Evolutionary conservation across 176 grass and related monocot species (phyloP), one percentile per base, ranked within the genome.

Genomic region (Miscanthus lutarioriparius): DNA sequence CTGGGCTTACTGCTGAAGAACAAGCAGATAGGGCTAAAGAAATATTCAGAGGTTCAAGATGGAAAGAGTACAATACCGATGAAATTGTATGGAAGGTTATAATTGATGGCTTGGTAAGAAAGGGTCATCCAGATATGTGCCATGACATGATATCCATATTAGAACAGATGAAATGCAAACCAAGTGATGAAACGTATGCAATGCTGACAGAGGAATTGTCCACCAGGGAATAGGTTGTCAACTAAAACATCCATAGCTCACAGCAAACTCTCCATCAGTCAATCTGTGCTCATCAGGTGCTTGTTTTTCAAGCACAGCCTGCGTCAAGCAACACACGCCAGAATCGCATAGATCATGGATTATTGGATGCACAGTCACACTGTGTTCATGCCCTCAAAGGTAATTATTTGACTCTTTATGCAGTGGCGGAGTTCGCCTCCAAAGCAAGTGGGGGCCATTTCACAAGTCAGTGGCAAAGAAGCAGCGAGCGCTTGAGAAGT

Each of bases 61-160:
- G 64, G 61, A 63, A 81, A 58, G 76, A 86, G 32, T 94, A 94
- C 54, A 94, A 85, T 74, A 63, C 70, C 58, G 92, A 94, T 87
- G 92, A 94, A 83, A 64, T 94, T 84, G 85, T 85, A 6, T 91
- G 92, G 92, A 94, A 94, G 80, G 41, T 89, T 53, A 82, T 91
- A 38, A 94, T 94, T 81, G 89, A 91, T 84, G 92, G 84, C 35
- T 67, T 94, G n/a, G 67, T 91, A 68, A 69, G 70, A 78, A 87
- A 82, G 38, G 92, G 89, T 20, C 72, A 91, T 67, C 25, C 87
- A 39, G 72, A 78, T 75, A 39, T 70, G 22, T 89, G 71, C 32
- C 74, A 22, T 26, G 86, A 89, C 56, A 82, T 94, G 92, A 70
- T 94, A 48, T 70, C 58, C 66, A 64, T 78, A 38, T 86, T 91